These are phyloP conservation scores for Lachancea dasiensis DNA, from an alignment of 805 yeast species.

Conservation along the genomic window DNA sequence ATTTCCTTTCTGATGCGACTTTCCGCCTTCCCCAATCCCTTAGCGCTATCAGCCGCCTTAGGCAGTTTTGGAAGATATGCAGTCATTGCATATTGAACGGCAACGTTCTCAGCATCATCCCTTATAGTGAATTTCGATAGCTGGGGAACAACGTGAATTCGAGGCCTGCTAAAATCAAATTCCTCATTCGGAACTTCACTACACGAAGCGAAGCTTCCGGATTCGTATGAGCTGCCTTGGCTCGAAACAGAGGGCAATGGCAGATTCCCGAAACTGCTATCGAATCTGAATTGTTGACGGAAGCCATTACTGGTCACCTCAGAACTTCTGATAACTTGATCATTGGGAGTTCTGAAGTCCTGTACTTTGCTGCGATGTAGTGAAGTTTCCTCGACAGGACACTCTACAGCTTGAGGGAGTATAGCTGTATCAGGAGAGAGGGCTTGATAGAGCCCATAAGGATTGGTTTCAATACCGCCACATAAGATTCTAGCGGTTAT, in stretches of 20 bases:
- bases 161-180: constrained; percentile 6
- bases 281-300: constrained; percentile 11
- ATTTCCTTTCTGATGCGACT: constrained; percentile 4
- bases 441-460: neutral
- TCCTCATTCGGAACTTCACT: neutral
- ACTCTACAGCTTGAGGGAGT: neutral
- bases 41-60: neutral
- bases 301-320: constrained; percentile 29
- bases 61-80: constrained; percentile 8
- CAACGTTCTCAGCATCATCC: constrained; percentile 8
- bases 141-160: constrained; percentile 20
- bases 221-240: neutral
- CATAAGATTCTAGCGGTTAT: constrained; percentile 18
- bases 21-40: constrained; percentile 9
- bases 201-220: neutral
- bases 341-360: constrained; percentile 22
- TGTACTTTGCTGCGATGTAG: neutral
- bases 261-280: neutral
- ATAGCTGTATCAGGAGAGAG: neutral
- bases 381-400: neutral
- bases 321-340: constrained; percentile 28
- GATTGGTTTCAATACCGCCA: constrained; percentile 1
- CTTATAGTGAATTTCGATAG: constrained; percentile 17
- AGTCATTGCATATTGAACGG: constrained; percentile 18
- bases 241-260: neutral